phyloP scores from a whole-genome alignment of 306 rosid genomes.

The Gleditsia sinensis region DNA sequence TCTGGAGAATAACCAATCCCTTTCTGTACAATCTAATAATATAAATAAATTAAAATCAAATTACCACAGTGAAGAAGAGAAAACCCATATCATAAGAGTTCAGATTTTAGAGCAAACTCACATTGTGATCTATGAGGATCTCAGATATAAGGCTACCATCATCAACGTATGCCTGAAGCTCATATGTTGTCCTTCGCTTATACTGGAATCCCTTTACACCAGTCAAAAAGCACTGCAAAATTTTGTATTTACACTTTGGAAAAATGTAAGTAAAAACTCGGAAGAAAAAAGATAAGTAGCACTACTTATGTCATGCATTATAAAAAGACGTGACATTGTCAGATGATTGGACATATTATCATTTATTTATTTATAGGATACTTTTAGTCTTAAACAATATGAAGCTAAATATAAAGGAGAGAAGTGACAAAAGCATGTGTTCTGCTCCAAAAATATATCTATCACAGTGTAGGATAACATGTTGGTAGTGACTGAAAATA shows the following conservation, averaged over 20 bases:
- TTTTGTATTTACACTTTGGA: constrained; percentile 24
- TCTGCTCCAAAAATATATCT: constrained; percentile 23
- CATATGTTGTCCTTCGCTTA: constrained; percentile 59
- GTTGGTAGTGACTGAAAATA: constrained; percentile 6
- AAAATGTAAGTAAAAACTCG: constrained; percentile 1
- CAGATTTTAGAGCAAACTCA: constrained; percentile 47
- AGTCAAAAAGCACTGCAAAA: constrained; percentile 82
- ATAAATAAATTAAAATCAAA: constrained; percentile 24
- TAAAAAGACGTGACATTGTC: not conserved
- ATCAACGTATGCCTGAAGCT: constrained; percentile 79
- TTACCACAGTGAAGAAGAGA: constrained; percentile 9
- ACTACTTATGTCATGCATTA: not conserved
- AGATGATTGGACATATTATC: not conserved
- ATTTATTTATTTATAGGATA: not conserved
- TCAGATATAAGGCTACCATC: constrained; percentile 93
- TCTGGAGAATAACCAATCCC: constrained; percentile 76
- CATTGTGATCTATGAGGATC: constrained; percentile 72
- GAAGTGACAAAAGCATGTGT: not conserved
- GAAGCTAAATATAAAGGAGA: not conserved
- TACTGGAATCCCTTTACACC: constrained; percentile 88
- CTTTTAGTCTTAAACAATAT: constrained; percentile 15
- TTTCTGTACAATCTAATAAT: constrained; percentile 70
- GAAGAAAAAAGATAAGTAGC: not conserved
- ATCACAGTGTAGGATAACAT: not conserved
- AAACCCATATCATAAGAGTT: constrained; percentile 19